phyloP scores from a whole-genome alignment of 768 basidiomycete species.

The Tubosaeta brunneosetosa region DNA sequence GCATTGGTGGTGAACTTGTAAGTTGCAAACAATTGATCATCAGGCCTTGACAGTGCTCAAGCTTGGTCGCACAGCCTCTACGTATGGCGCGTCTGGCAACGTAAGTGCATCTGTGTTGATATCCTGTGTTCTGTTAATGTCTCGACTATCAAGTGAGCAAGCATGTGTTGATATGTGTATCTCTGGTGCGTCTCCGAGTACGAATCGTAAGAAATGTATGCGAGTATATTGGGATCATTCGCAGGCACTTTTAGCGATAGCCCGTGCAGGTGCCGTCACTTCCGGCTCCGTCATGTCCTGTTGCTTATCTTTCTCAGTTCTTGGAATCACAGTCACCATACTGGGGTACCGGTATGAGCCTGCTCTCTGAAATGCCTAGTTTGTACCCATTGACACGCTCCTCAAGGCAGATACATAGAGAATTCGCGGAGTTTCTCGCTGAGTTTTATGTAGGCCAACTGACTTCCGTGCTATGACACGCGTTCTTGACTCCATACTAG shows the following conservation, averaged over 20 bases:
- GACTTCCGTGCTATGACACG: not conserved
- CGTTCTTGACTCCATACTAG: not conserved
- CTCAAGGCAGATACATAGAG: conserved; percentile 5
- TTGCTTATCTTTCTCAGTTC: not conserved
- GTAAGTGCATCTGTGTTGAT: conserved; percentile 2
- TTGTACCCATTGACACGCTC: not conserved
- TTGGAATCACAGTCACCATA: conserved; percentile 7
- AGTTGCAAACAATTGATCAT: not conserved
- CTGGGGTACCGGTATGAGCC: not conserved
- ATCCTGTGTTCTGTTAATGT: not conserved
- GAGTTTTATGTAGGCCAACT: conserved; percentile 4
- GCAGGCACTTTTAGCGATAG: conserved; percentile 7
- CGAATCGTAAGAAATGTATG: not conserved
- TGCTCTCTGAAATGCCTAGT: too few species aligned
- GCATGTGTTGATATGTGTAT: conserved; percentile 6
- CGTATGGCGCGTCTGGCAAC: conserved; percentile 17
- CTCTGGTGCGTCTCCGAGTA: conserved; percentile 8
- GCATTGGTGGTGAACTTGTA: conserved; percentile 5
- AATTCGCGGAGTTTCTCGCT: not conserved
- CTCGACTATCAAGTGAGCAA: conserved; percentile 6
- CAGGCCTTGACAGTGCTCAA: not conserved
- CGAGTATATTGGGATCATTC: not conserved
- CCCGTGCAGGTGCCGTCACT: conserved; percentile 5
- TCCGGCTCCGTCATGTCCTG: not conserved
- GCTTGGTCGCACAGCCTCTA: conserved; percentile 6